phyloP scores from a whole-genome alignment of 352 stramenopile species.

The Globisporangium apiculatum region DNA sequence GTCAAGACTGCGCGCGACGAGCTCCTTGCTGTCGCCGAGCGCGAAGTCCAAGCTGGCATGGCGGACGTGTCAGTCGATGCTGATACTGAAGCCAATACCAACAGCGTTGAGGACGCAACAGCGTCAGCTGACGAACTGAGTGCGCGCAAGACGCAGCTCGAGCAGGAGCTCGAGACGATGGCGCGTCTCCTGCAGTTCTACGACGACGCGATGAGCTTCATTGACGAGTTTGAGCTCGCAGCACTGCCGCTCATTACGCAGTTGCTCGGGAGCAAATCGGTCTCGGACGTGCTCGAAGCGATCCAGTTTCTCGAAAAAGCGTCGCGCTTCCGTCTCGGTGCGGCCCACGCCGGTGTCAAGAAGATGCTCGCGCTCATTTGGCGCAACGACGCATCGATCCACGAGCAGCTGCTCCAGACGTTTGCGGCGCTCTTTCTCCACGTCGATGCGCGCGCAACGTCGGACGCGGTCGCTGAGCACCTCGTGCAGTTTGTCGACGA shows the following conservation, averaged over 20 bases:
- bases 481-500: slow-evolving; percentile 70
- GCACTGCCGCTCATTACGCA: slow-evolving; percentile 73
- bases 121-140: slow-evolving; percentile 1
- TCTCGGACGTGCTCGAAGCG: slow-evolving; percentile 90
- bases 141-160: slow-evolving; percentile 31
- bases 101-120: slow-evolving; percentile 1
- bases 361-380: slow-evolving; percentile 90
- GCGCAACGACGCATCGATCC: slow-evolving; percentile 82
- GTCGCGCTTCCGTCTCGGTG: slow-evolving; percentile 85
- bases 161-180: slow-evolving; percentile 74
- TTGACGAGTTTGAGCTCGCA: slow-evolving; percentile 84
- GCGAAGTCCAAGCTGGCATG: slow-evolving; percentile 58
- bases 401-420: slow-evolving; percentile 88
- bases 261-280: slow-evolving; percentile 88
- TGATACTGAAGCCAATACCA: neutral
- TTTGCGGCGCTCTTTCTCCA: slow-evolving; percentile 64
- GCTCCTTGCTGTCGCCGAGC: slow-evolving; percentile 78
- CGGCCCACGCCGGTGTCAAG: slow-evolving; percentile 88
- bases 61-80: slow-evolving; percentile 17
- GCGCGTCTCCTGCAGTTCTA: slow-evolving; percentile 88
- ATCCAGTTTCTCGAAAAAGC: slow-evolving; percentile 93
- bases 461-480: slow-evolving; percentile 51
- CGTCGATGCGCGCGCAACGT: slow-evolving; percentile 35
- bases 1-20: slow-evolving; percentile 59
- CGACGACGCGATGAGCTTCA: slow-evolving; percentile 89